Conservation (phyloP, 129 eudicot species). For the Artemisia tridentata region DNA sequence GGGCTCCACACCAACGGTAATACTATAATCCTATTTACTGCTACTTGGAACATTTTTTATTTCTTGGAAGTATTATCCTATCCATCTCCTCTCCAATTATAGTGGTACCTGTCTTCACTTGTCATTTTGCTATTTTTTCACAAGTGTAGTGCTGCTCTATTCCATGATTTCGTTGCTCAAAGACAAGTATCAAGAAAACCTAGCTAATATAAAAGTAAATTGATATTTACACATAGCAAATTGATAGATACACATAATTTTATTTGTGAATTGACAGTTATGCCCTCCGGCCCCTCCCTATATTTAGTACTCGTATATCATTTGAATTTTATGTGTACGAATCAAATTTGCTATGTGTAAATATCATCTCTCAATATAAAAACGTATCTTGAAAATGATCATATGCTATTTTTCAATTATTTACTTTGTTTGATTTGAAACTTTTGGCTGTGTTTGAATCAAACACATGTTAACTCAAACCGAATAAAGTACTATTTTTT, state of each 20-base stretch:
- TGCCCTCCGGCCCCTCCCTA: no score
- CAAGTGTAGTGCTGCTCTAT: not conserved
- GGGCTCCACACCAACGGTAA: constrained; percentile 51
- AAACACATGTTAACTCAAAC: no score
- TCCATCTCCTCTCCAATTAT: constrained; percentile 24
- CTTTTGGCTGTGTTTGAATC: no score
- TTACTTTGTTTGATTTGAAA: no score
- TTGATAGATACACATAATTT: no score
- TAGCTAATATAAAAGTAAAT: not conserved
- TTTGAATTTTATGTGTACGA: no score
- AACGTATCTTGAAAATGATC: not conserved
- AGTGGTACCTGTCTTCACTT: constrained; percentile 27
- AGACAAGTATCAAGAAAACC: not conserved
- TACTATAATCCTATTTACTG: constrained; percentile 30
- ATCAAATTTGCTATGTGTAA: no score
- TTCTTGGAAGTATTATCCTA: constrained; percentile 35
- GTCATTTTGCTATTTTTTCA: constrained; percentile 13
- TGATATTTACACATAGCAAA: no score
- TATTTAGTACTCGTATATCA: no score
- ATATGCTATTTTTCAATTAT: not conserved
- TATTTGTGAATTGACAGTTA: no score
- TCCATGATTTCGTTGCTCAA: not conserved
- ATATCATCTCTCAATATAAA: no score
- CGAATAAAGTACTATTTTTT: no score
- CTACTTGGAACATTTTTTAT: constrained; percentile 14